Base-by-base conservation (phyloP, 768 basidiomycete genomes). In the Amanita phalloides region DNA sequence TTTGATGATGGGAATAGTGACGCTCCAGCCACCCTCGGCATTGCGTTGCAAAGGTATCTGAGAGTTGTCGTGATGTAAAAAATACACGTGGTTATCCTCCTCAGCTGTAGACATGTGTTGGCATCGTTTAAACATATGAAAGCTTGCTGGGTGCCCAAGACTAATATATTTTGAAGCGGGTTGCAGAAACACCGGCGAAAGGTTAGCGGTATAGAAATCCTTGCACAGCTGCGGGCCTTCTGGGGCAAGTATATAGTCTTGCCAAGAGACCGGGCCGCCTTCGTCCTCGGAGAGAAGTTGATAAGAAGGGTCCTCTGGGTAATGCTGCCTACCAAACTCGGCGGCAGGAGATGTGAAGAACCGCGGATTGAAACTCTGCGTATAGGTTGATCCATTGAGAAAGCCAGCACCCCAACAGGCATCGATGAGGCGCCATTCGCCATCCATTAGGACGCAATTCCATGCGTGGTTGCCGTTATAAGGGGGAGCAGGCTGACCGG, bases 401-500 rank as follows among this genome's bases (percentile, higher is more conserved):
- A 62, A 65, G n/a, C 75, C 75, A 23, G 73, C 68, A 14, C 74
- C 75, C 74, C 75, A 77, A 57, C 73, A 75, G 8, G 69, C 54
- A 57, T 77, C 75, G 33, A 77, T 61, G 28, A 77, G 64, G 21
- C 65, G 66, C 74, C 75, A 77, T 51, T 70, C 66, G 42, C 66
- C 71, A 55, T 73, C 69, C 59, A 73, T 61, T 23, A 65, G 61
- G 9, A 73, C 66, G 57, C 68, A 71, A 53, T 75, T 75, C 75
- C 75, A 77, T 10, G 74, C 75, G 56, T 77, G 75, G 55, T 70
- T 70, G n/a, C 58, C 60, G 10, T 62, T 58, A 56, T 66, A 66
- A 23, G 62, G 57, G n/a, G 74, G 74, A 8, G 66, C 52, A 10
- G 64, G 68, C 37, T 62, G 62, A 35, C 58, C 68, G 11, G 67